Evolutionary conservation across 768 basidiomycete species (phyloP).

Genomic region (Paxillus ammoniavirescens): DNA sequence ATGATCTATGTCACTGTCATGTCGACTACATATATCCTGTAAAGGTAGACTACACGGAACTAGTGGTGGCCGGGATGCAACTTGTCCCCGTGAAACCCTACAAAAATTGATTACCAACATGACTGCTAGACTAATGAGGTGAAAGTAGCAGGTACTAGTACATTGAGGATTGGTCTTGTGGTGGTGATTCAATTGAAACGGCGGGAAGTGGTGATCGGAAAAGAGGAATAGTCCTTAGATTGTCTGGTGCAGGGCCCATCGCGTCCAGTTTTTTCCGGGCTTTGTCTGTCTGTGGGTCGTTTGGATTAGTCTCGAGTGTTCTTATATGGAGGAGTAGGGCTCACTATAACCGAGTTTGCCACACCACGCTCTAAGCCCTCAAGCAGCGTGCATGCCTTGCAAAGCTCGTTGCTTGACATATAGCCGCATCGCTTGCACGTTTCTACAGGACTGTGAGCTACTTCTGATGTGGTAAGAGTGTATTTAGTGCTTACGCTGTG

Average conservation of each 20-base stretch:
- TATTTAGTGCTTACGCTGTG: constrained; percentile 63
- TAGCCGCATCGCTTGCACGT: constrained; percentile 92
- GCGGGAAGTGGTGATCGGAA: constrained; percentile 48
- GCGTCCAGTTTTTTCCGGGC: constrained; percentile 61
- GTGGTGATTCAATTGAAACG: constrained; percentile 40
- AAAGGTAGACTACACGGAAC: not conserved
- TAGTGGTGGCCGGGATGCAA: not conserved
- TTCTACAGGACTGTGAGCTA: constrained; percentile 45
- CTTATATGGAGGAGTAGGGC: constrained; percentile 23
- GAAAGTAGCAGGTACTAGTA: too few relatives aligned
- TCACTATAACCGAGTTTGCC: constrained; percentile 58
- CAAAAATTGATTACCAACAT: not conserved
- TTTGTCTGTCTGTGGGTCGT: constrained; percentile 57
- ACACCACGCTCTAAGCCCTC: constrained; percentile 90
- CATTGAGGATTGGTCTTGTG: constrained; percentile 7
- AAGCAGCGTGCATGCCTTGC: constrained; percentile 88
- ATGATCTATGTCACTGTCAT: not conserved
- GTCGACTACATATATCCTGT: not conserved
- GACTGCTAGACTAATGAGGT: too few relatives aligned
- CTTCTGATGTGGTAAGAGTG: not conserved
- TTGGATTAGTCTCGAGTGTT: not conserved
- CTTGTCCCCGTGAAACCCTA: not conserved
- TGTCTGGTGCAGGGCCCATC: constrained; percentile 58
- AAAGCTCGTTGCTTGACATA: constrained; percentile 96
- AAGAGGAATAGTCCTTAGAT: constrained; percentile 74